Evolutionary conservation across 2,329 filamentous ascomycete species (phyloP), one percentile per base, ranked within the genome.

Genomic region (Ophiostoma sp.): DNA sequence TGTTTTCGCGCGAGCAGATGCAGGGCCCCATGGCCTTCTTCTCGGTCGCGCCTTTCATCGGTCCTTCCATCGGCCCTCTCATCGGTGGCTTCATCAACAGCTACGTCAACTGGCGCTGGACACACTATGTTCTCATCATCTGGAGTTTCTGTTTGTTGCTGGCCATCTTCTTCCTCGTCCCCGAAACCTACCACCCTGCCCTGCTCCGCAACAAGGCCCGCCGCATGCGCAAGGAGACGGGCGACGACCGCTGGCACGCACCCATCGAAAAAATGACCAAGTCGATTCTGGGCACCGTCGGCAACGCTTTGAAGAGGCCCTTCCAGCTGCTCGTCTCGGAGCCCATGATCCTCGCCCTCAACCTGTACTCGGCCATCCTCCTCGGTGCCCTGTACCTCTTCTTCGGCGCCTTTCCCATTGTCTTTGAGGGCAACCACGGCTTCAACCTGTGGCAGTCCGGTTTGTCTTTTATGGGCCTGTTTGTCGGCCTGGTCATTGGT

Each of bases 311-410:
- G 45, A 82, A 88, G 70, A 87, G 90, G n/a, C 93, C 93, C 6
- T 92, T 96, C 79, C 89, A 96, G 81, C 87, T 98, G 6, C 86
- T 98, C 72, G 81, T 91, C 69, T 87, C 93, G 71, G 94, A 97
- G 83, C 93, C 93, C 76, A 98, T 97, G 93, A 93, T 91, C 74
- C 84, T 96, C 73, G 90, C 90, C 77, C 89, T 98, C 33, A 96
- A 94, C 81, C 82, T 96, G 28, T 92, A 95, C 77, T 93, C 93
- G 0, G 93, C 94, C 52, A 89, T 98, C 71, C 84, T 97, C n/a
- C 85, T 97, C 8, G 95, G 94, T 5, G 92, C 97, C 61, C 83
- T 97, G 2, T 97, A 97, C 80, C 88, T 97, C 52, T 97, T 97
- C 84, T 97, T 97, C 80, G 94, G 94, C 25, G 94, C 94, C 0